phyloP scores from a whole-genome alignment of 108 stramenopile genomes.

The Asterionellopsis glacialis region DNA sequence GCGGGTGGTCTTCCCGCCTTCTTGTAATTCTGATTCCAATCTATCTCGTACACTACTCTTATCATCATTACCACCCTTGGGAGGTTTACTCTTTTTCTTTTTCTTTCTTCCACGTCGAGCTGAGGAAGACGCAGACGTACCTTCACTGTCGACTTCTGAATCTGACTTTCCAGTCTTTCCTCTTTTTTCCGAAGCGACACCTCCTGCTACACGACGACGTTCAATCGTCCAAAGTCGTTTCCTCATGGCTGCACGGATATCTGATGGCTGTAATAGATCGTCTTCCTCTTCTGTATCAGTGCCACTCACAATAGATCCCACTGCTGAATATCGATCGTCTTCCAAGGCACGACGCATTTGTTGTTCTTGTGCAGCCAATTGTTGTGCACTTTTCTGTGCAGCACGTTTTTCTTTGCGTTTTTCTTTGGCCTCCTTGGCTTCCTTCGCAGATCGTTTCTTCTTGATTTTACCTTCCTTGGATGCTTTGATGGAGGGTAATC shows the following conservation, averaged over 20 bases:
- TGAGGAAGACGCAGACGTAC: slow-evolving; percentile 36
- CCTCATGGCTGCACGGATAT: slow-evolving; percentile 31
- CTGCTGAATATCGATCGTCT: slow-evolving; percentile 80
- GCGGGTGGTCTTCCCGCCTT: neutral
- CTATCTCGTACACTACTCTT: slow-evolving; percentile 11
- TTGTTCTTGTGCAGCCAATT: slow-evolving; percentile 75
- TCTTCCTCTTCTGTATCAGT: slow-evolving; percentile 34
- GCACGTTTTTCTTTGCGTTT: too few relatives aligned
- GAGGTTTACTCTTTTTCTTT: slow-evolving; percentile 51
- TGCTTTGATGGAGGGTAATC: too few relatives aligned
- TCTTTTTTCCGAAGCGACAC: slow-evolving; percentile 18
- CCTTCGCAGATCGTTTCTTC: too few relatives aligned
- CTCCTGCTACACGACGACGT: slow-evolving; percentile 6
- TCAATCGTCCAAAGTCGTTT: slow-evolving; percentile 34
- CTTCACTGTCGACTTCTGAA: neutral
- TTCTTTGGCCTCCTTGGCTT: too few relatives aligned
- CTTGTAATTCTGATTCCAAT: neutral
- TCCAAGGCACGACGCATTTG: slow-evolving; percentile 73
- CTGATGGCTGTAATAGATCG: slow-evolving; percentile 20
- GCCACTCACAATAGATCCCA: slow-evolving; percentile 55
- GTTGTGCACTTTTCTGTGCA: slow-evolving; percentile 5
- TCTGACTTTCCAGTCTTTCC: slow-evolving; percentile 18
- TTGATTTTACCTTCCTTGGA: too few relatives aligned
- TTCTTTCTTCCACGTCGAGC: slow-evolving; percentile 67
- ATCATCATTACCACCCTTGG: slow-evolving; percentile 18